These are phyloP conservation scores for Rhexocercosporidium sp. DNA, from an alignment of 2,329 filamentous ascomycete genomes.

Conservation along the genomic window DNA sequence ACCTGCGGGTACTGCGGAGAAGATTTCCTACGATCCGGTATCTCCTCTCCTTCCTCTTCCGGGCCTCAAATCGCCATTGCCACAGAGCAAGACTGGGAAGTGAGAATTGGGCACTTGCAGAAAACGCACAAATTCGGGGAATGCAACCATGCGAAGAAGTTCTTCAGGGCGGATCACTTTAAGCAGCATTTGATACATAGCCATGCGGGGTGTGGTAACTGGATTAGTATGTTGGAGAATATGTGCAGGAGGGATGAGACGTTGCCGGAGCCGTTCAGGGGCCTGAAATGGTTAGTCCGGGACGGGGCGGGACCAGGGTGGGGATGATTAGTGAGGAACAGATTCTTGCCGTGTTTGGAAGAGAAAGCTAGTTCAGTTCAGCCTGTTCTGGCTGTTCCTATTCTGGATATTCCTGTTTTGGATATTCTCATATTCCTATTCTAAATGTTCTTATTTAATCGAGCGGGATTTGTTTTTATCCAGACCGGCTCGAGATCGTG, in stretches of 20 bases:
- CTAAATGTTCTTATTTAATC: no score
- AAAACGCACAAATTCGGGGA: slow-evolving; percentile 95
- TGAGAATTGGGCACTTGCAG: slow-evolving; percentile 83
- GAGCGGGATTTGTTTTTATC: no score
- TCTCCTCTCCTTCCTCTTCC: slow-evolving; percentile 46
- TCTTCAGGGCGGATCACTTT: slow-evolving; percentile 97
- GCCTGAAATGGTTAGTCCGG: slow-evolving; percentile 37
- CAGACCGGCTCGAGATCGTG: no score
- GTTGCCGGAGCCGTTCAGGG: slow-evolving; percentile 49
- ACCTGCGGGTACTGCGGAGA: slow-evolving; percentile 95
- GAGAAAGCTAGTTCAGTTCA: no score
- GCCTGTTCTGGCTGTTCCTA: no score
- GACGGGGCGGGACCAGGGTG: slow-evolving; percentile 31
- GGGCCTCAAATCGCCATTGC: slow-evolving; percentile 52
- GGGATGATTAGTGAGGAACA: slow-evolving; percentile 39
- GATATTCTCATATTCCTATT: no score
- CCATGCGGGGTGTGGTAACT: slow-evolving; percentile 95
- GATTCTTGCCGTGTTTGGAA: no score
- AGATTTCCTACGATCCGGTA: slow-evolving; percentile 66
- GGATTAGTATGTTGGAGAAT: slow-evolving; percentile 97
- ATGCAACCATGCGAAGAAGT: slow-evolving; percentile 98
- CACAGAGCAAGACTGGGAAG: slow-evolving; percentile 88
- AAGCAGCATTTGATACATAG: slow-evolving; percentile 97
- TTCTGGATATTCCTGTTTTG: no score
- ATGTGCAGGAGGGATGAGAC: slow-evolving; percentile 93